A percentile compares a stretch with the other conserved stretches of the same genome.
Conservation (phyloP, 345 rosid genomes). For the Brassica rapa region DNA sequence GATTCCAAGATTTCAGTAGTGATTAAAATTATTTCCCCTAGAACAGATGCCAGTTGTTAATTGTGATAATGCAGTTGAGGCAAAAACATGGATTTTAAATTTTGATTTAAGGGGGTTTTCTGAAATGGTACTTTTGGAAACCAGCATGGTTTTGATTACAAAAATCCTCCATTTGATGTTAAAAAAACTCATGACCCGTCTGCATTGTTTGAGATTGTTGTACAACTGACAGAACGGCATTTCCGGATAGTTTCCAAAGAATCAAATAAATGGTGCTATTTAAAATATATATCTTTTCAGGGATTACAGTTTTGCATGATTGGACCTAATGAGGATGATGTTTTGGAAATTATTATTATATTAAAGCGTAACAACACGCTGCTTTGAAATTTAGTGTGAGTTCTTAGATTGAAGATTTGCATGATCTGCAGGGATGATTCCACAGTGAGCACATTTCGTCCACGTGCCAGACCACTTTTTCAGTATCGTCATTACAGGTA, state of each 20-base stretch:
- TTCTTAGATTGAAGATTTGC: constrained; percentile 26
- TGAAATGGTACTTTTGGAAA: constrained; percentile 14
- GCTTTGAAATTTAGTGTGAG: constrained; percentile 18
- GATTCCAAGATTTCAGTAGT: constrained; percentile 19
- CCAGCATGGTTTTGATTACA: constrained; percentile 9
- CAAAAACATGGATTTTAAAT: neutral
- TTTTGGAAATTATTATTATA: neutral
- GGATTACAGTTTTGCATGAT: constrained; percentile 10
- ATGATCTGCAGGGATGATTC: constrained; percentile 80
- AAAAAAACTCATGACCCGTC: neutral
- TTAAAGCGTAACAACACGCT: constrained; percentile 12
- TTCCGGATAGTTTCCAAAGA: neutral
- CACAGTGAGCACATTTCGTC: constrained; percentile 85
- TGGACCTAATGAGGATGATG: constrained; percentile 10
- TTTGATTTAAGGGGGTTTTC: neutral
- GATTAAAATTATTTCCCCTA: constrained; percentile 11
- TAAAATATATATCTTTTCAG: constrained; percentile 17
- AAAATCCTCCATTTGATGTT: constrained; percentile 21
- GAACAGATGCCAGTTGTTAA: neutral
- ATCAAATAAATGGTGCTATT: constrained; percentile 10
- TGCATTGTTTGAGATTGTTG: neutral
- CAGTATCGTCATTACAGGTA: constrained; percentile 98
- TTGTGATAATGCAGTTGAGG: constrained; percentile 1
- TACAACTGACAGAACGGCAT: neutral
- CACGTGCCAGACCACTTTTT: constrained; percentile 90